These are phyloP conservation scores for Globisporangium echinulatum DNA, from an alignment of 352 stramenopile genomes.

Conservation along the genomic window DNA sequence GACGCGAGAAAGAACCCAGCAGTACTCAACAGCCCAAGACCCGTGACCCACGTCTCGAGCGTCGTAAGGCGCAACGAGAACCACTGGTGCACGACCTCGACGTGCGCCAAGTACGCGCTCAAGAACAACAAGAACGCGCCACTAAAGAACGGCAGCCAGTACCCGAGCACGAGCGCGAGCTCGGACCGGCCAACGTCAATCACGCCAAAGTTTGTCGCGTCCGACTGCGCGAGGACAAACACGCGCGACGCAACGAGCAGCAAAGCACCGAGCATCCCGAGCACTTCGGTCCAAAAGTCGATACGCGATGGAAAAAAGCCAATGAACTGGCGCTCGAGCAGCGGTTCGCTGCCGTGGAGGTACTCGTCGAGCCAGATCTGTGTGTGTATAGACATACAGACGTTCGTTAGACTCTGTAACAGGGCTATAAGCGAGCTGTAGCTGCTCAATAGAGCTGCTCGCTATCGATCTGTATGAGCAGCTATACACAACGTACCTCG, in stretches of 20 bases:
- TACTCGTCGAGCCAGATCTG: conserved; percentile 83
- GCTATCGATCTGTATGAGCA: no score
- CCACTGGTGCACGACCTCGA: conserved; percentile 82
- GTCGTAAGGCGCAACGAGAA: conserved; percentile 69
- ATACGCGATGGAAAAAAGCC: conserved; percentile 80
- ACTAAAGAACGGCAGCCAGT: conserved; percentile 81
- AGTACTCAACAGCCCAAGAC: conserved; percentile 54
- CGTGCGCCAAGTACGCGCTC: conserved; percentile 71
- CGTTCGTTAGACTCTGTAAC: background rate
- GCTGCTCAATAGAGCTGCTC: no score
- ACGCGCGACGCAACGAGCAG: conserved; percentile 56
- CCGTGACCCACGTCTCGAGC: conserved; percentile 45
- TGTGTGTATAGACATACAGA: background rate
- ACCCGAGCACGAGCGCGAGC: conserved; percentile 58
- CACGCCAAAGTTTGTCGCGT: conserved; percentile 68
- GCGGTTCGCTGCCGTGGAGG: conserved; percentile 63
- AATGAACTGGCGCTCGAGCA: conserved; percentile 58
- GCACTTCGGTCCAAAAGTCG: conserved; percentile 63
- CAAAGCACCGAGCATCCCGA: conserved; percentile 54
- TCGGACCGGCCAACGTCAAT: conserved; percentile 63
- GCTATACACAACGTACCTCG: conserved; percentile 20
- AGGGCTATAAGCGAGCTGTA: background rate
- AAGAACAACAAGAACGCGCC: conserved; percentile 71
- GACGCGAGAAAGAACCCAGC: conserved; percentile 73
- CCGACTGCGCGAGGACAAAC: conserved; percentile 46